Evolutionary conservation across 495 filamentous ascomycete species (phyloP), one percentile per base, ranked within the genome.

Genomic region (Penicillium salamii): DNA sequence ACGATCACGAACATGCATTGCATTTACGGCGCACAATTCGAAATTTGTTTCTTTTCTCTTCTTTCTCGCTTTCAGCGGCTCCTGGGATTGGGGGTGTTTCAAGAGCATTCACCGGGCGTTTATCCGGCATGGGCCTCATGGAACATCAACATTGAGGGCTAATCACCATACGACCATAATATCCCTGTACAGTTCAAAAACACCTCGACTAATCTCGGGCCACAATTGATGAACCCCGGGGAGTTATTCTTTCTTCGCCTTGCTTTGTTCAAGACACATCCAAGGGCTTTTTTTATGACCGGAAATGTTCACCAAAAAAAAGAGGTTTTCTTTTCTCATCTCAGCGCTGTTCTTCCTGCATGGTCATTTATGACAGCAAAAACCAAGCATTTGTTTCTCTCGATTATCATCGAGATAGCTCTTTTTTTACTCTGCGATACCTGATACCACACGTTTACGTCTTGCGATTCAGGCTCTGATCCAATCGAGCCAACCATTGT

Each of bases 1-100:
- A 67, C 64, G 57, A 71, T 72, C 58, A 74, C 51, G 71, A 74
- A 62, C 59, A 62, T 68, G 70, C 70, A 74, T 74, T 72, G 70
- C 70, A 74, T 74, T 50, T 65, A 49, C 62, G 70, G 70, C 70
- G 70, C 67, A 69, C 52, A 53, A 63, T 52, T 58, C 65, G 59
- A 60, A 60, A 60, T 58, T 51, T 21, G 56, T 62, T 63, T 48
- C 48, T 59, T 52, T 58, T 53, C 62, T 33, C 21, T 29, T 42
- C 23, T 6, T 17, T 24, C 49, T 52, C 57, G 33, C 42, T 55
- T 38, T 50, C 51, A 55, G 49, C 41, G 54, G 42, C 31, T 61
- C 46, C 28, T 26, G 43, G 49, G 50, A 42, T 39, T 51, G 24
- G 34, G 42, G 52, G 42, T 53, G 46, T 61, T 48, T 28, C 43